Evolutionary conservation across 768 basidiomycete genomes (phyloP).

Genomic region (Tulasnella sp.): DNA sequence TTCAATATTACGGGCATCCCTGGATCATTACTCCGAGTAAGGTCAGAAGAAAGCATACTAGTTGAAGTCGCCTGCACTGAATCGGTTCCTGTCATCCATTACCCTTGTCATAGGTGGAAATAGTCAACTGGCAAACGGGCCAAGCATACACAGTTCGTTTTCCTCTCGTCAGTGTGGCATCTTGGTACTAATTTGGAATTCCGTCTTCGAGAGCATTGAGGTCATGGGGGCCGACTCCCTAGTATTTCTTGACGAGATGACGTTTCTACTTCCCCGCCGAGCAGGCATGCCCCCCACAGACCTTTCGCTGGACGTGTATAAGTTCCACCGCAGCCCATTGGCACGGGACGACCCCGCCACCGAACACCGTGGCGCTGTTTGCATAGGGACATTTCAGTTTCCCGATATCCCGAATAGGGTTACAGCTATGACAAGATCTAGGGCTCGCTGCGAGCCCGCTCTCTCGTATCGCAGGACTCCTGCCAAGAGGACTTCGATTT

Average conservation of each 20-base stretch:
- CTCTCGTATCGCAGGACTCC: slow-evolving; percentile 2
- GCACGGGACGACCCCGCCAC: not conserved
- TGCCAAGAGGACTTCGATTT: not conserved
- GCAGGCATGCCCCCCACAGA: not conserved
- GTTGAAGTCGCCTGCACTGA: not conserved
- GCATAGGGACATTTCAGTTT: not conserved
- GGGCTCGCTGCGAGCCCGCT: slow-evolving; percentile 2
- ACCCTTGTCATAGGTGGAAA: not conserved
- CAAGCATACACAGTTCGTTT: not conserved
- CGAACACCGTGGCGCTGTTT: not conserved
- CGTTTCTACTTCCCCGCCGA: slow-evolving; percentile 1
- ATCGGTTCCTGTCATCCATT: not conserved
- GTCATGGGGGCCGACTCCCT: slow-evolving; percentile 1
- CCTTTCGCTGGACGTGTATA: slow-evolving; percentile 2
- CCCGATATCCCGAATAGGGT: not conserved
- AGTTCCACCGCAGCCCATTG: not conserved
- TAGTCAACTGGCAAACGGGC: slow-evolving; percentile 9
- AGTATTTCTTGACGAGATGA: slow-evolving; percentile 4
- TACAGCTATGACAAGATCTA: not conserved
- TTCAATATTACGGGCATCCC: not conserved
- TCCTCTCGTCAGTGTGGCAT: not conserved
- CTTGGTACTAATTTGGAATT: not conserved
- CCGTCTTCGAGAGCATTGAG: not conserved
- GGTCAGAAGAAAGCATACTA: not conserved
- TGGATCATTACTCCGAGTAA: not conserved